Evolutionary conservation across 768 basidiomycete species (phyloP), one percentile per base, ranked within the genome.

Genomic region (Asterophora parasitica): DNA sequence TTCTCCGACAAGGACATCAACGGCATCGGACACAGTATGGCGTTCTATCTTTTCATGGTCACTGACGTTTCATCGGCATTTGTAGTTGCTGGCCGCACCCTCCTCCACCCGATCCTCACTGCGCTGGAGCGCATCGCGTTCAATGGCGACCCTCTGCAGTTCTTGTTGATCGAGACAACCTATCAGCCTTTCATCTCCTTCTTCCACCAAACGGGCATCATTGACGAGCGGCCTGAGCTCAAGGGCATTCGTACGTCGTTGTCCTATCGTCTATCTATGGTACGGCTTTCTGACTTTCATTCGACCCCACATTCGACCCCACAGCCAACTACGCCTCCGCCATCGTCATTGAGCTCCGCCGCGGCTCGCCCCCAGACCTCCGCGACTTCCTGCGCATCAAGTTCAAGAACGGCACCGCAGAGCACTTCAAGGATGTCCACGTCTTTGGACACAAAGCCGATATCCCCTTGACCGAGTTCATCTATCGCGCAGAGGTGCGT

Each of bases 161-260:
- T 93, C 68, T 73, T 85, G 65, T 63, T 91, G 55, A 73, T 89
- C 56, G 80, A 88, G 68, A 83, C 84, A 12, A 87, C 88, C 53
- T 93, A 93, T 73, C 91, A 92, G 65, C 84, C 91, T 11, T 90
- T 94, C 78, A 83, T 92, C 59, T 91, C 88, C 4, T 75, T 93
- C 65, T 86, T 93, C 79, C 79, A 83, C 62, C 78, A 86, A 65
- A 79, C 88, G 15, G 86, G 85, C 48, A 68, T 85, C 48, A 56
- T 66, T 54, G 69, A 77, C 51, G 66, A 75, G 20, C 66, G 81
- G 61, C 83, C 85, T 1, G 76, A 83, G 45, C 64, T 84, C 54
- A 65, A 69, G 41, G 80, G 72, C 34, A 77, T 89, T 52, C 84
- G 86, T 88, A 60, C 61, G 86, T 79, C n/a, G n/a, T n/a, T n/a